Base-by-base conservation (phyloP, 2,329 filamentous ascomycete genomes). In the Meredithiella fracta region DNA sequence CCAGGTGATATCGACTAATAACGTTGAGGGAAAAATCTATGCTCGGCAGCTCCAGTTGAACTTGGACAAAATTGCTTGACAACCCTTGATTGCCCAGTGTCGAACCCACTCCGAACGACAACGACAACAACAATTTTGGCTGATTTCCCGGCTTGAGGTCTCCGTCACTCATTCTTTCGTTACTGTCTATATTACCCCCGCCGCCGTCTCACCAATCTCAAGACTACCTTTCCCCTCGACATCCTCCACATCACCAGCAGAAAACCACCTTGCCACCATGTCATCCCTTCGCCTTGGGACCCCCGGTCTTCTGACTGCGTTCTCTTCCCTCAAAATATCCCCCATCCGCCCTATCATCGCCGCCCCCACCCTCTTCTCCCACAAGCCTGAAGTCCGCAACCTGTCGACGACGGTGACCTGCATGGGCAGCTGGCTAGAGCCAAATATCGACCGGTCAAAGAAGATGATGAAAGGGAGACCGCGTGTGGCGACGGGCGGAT, bases 401-500 rank as follows among this genome's bases (percentile, higher is more conserved):
- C 94, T 95, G 70, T 87, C 87, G 40, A 85, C 83, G 31, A 86
- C 86, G 15, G 59, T 75, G 64, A 61, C 72, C 61, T 65, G 71
- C 65, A 60, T 75, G 67, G 79, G 78, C 62, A 85, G 79, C 65
- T 97, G 90, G 89, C 84, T 97, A 51, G 78, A 86, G 58, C 91
- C 91, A 34, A 84, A 80, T 64, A 71, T 80, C 60, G 69, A 83
- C 63, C 80, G 86, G 61, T 90, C 88, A 67, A 84, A 81, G 65
- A 87, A 86, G 68, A 94, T 94, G 75, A 90, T 89, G 62, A 96
- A 96, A 72, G 92, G 91, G 40, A 80, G 89, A 1, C 84, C 86
- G 52, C 81, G 88, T 63, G 89, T 97, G 51, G 79, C 86, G 23
- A 98, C 90, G 0, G 92, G 92, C 60, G 92, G 92, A 59, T 94